Evolutionary conservation across 2,329 filamentous ascomycete species (phyloP).

Genomic region (Helminthosporium solani): DNA sequence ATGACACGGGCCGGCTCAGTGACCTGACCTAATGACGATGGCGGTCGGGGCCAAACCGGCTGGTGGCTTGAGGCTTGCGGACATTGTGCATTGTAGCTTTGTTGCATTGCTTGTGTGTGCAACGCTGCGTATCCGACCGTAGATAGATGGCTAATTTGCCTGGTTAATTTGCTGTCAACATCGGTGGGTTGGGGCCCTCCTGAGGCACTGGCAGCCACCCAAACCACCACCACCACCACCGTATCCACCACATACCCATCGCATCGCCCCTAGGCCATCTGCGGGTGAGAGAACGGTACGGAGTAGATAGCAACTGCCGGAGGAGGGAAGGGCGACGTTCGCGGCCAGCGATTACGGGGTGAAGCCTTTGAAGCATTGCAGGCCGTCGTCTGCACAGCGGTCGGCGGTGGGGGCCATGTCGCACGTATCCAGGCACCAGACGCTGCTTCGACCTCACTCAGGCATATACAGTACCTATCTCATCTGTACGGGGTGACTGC

Average conservation of each 20-base stretch:
- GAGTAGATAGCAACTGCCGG: too few relatives aligned
- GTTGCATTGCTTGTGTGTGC: constrained; percentile 14
- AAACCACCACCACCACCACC: too few relatives aligned
- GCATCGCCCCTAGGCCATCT: too few relatives aligned
- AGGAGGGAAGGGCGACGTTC: constrained; percentile 1
- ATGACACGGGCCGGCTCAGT: constrained; percentile 14
- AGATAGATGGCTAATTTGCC: constrained; percentile 3
- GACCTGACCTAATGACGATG: constrained; percentile 22
- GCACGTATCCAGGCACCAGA: background rate
- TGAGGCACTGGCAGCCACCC: background rate
- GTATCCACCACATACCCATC: too few relatives aligned
- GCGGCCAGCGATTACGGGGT: constrained; percentile 3
- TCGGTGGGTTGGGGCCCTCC: background rate
- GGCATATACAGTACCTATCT: too few relatives aligned
- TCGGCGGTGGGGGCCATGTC: background rate
- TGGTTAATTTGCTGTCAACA: constrained; percentile 3
- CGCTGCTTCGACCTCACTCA: background rate
- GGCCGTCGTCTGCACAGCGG: constrained; percentile 13
- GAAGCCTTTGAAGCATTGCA: too few relatives aligned
- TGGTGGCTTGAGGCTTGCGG: constrained; percentile 26
- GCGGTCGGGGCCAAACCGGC: constrained; percentile 14
- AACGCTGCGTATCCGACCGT: constrained; percentile 7
- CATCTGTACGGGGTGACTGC: too few relatives aligned
- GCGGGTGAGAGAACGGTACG: too few relatives aligned
- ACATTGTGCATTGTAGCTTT: constrained; percentile 21